These are phyloP conservation scores for Vicia villosa DNA, from an alignment of 306 rosid species.

Conservation along the genomic window DNA sequence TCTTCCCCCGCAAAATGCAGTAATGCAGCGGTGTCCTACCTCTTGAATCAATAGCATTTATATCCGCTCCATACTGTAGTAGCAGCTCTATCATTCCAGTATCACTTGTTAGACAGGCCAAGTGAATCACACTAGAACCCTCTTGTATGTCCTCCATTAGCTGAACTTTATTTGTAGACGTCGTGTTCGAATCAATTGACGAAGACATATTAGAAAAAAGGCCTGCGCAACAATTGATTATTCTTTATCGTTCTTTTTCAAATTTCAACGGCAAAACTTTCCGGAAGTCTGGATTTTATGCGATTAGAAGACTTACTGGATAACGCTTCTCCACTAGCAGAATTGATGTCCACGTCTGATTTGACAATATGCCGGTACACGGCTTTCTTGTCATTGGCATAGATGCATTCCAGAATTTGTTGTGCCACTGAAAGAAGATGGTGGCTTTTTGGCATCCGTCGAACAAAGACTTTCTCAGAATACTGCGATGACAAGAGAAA, in stretches of 20 bases:
- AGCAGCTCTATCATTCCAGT: constrained; percentile 75
- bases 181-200: constrained; percentile 38
- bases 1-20: constrained; percentile 53
- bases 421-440: constrained; percentile 43
- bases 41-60: constrained; percentile 59
- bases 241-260: constrained; percentile 1
- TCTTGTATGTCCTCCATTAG: constrained; percentile 39
- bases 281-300: background rate
- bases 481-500: constrained; percentile 59
- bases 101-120: constrained; percentile 66
- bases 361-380: constrained; percentile 62
- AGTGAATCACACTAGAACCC: constrained; percentile 64
- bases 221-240: constrained; percentile 40
- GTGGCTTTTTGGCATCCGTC: constrained; percentile 40
- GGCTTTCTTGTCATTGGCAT: constrained; percentile 68
- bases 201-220: constrained; percentile 37
- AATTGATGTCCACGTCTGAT: constrained; percentile 55
- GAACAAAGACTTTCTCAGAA: constrained; percentile 61
- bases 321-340: constrained; percentile 37
- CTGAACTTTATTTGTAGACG: constrained; percentile 35
- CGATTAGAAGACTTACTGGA: constrained; percentile 43
- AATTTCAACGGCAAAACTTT: constrained; percentile 23
- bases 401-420: constrained; percentile 58
- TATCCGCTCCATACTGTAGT: constrained; percentile 70
- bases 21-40: constrained; percentile 73